A percentile compares a stretch with the other conserved stretches of the same genome.
These are phyloP conservation scores for Tulasnella sp. DNA, from an alignment of 768 basidiomycete genomes.

Conservation along the genomic window DNA sequence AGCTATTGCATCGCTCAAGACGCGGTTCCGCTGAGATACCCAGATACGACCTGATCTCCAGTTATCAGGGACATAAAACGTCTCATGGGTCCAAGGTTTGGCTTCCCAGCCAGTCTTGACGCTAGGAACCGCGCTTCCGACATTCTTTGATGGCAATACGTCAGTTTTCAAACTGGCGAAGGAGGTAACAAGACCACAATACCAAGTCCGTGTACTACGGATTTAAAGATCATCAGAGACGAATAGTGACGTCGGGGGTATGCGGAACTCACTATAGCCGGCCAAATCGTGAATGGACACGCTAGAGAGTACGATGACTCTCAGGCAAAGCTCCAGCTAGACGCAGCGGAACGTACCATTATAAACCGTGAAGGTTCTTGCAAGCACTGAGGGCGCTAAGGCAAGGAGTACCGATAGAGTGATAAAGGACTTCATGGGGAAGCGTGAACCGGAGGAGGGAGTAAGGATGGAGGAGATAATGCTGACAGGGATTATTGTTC, in stretches of 20 bases:
- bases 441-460: not conserved
- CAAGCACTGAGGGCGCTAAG: constrained; percentile 21
- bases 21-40: constrained; percentile 27
- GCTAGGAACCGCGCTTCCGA: constrained; percentile 35
- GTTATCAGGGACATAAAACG: constrained; percentile 45
- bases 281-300: constrained; percentile 62
- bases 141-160: constrained; percentile 41
- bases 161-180: constrained; percentile 31
- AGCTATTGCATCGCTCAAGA: not conserved
- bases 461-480: too few relatives aligned
- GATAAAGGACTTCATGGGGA: not conserved
- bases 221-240: not conserved
- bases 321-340: not conserved
- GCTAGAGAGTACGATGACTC: constrained; percentile 17
- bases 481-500: too few relatives aligned
- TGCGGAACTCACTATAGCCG: constrained; percentile 15
- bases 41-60: constrained; percentile 57
- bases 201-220: not conserved
- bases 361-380: constrained; percentile 45
- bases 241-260: too few relatives aligned
- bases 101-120: constrained; percentile 20
- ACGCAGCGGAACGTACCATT: constrained; percentile 28
- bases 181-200: not conserved
- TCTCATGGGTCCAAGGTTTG: constrained; percentile 27
- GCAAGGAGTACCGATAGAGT: constrained; percentile 7